phyloP scores from a whole-genome alignment of 2,329 filamentous ascomycete species.

The Xenoacremonium recifei region DNA sequence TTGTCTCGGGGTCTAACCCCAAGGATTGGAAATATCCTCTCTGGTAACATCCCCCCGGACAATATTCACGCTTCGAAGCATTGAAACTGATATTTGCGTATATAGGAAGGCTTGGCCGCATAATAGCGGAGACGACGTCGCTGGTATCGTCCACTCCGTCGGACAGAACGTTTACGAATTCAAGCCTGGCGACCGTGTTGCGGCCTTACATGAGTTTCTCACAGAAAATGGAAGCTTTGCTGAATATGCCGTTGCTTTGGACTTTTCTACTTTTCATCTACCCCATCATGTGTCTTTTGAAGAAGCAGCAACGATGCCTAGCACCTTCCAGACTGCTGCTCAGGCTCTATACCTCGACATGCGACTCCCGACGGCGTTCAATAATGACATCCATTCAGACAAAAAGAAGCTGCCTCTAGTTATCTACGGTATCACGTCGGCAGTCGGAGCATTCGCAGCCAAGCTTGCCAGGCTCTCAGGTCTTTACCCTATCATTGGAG shows the following conservation, averaged over 20 bases:
- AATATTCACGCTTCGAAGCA: too few species aligned
- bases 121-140: conserved; percentile 1
- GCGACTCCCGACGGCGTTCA: background rate
- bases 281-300: background rate
- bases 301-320: conserved; percentile 1
- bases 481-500: conserved; percentile 1
- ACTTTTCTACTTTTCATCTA: background rate
- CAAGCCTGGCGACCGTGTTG: background rate
- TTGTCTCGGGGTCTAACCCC: conserved; percentile 1
- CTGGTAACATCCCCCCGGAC: too few species aligned
- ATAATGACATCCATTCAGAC: background rate
- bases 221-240: background rate
- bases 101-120: too few species aligned
- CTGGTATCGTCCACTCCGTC: background rate
- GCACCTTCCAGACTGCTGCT: conserved; percentile 1
- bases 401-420: background rate
- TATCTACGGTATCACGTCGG: background rate
- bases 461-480: conserved; percentile 1
- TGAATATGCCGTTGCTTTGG: background rate
- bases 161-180: background rate
- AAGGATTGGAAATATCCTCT: conserved; percentile 4
- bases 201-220: background rate
- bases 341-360: background rate
- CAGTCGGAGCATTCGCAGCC: conserved; percentile 1
- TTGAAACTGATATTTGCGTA: too few species aligned